Conservation (phyloP, 2,329 filamentous ascomycete genomes). For the Apiospora saccharicola region DNA sequence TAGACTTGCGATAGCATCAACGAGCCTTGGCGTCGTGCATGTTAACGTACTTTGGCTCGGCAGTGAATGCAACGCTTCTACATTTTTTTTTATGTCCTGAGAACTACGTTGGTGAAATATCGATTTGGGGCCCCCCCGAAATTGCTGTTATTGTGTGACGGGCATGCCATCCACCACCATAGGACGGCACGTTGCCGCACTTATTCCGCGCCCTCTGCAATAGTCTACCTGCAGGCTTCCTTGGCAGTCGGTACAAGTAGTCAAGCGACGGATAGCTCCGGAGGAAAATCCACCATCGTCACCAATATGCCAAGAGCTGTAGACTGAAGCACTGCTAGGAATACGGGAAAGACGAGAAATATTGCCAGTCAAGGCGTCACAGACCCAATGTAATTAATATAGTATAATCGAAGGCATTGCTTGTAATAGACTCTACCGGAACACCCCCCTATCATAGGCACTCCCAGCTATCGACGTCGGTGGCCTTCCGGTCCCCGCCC, state of each 20-base stretch:
- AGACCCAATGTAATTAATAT: too few species aligned
- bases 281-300: neutral
- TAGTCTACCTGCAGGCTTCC: neutral
- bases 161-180: neutral
- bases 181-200: neutral
- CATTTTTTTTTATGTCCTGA: neutral
- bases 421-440: neutral
- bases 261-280: neutral
- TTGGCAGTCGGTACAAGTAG: neutral
- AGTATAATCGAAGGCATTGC: too few species aligned
- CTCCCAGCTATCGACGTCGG: conserved; percentile 39
- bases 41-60: neutral
- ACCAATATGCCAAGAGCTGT: neutral
- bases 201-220: neutral
- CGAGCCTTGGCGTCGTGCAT: neutral
- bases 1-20: neutral
- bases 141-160: neutral
- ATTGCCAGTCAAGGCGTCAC: neutral
- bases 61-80: neutral
- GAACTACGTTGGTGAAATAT: neutral
- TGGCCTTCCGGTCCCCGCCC: conserved; percentile 37
- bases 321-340: neutral
- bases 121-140: neutral
- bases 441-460: conserved; percentile 30
- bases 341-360: neutral